Base-by-base conservation (phyloP, 2,329 filamentous ascomycete genomes). In the Epichloe uncinata region DNA sequence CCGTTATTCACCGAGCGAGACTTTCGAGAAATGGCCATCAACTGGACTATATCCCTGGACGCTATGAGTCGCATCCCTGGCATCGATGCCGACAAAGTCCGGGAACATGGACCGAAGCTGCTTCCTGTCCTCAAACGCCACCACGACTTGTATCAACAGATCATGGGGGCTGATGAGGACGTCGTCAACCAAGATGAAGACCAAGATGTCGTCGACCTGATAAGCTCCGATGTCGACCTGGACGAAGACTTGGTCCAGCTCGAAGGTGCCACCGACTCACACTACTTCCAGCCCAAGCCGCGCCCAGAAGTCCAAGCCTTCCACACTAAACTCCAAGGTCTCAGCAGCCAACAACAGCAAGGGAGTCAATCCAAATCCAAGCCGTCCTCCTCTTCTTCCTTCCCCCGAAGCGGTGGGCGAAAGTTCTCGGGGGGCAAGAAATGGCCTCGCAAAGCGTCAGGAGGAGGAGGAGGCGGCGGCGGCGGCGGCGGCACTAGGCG, bases 21-120 rank as follows among this genome's bases (percentile, higher is more conserved):
- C 13, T 74, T 89, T 47, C 78, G 82, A 36, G 77, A 84, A 56
- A 90, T 93, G 84, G 82, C 78, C 12, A 78, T 88, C 46, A 66
- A 72, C 35, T 84, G 85, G 72, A 85, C 85, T 1, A 72, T 69
- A 7, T 78, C 72, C 8, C 58, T 79, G 9, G 73, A 77, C 15
- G 69, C 79, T 51, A 85, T 93, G 79, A 68, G 66, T 34, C 64
- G 65, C 8, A 84, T 91, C 45, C 73, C 73, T 0, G 77, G 75
- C 9, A 82, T 90, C 51, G 74, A 83, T 49, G 55, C 62, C 1
- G 77, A 80, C 26, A 83, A 80, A 60, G 82, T 88, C 22, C 61
- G 71, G 42, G 69, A 70, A 2, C 80, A 82, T 59, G 85, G 85
- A 7, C 67, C 65, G 35, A 72, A 70, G 48, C 79, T 91, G 54